Evolutionary conservation across 352 stramenopile genomes (phyloP), one percentile per base, ranked within the genome.

Genomic region (Phytophthora palmivora): DNA sequence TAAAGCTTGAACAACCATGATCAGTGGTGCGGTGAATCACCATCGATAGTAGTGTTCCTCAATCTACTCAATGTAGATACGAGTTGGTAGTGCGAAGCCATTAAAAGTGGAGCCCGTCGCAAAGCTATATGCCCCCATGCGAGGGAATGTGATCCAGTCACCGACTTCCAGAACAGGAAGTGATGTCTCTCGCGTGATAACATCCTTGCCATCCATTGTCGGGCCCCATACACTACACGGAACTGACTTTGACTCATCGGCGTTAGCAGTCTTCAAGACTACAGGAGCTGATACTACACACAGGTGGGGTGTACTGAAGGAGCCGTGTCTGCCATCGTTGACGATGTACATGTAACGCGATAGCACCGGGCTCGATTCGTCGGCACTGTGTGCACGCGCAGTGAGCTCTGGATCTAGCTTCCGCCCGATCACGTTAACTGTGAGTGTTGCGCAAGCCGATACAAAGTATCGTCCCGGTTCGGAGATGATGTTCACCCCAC

Each of bases 391-490:
- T 12, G 53, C 58, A 33, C 52, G 44, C 12, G 44, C 21, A 14
- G 54, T 68, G 18, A 83, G 61, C 28, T 60, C 63, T 14, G 60
- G 67, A 41, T 85, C 76, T 6, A 65, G 21, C 49, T 79, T 84
- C 37, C 84, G 68, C 45, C 74, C 81, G 14, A 95, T 73, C 5
- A 97, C 72, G 49, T 88, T 90, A n/a, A 86, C 70, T 28, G 82
- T 79, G 3, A 97, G 67, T 21, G 85, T 92, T 16, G 86, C 78
- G 12, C 91, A 81, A 0, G 70, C 61, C 1, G 76, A 82, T 15
- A 85, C 91, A 32, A 97, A 92, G 71, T 95, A 98, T 7, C 92
- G 78, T 4, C 92, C 92, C 7, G 92, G 92, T 62, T 98, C 92
- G 9, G 87, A 94, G 62, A 98, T 98, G 48, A 98, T 69, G 3